Evolutionary conservation across 768 basidiomycete species (phyloP).

Genomic region (Amanita pseudoporphyria): DNA sequence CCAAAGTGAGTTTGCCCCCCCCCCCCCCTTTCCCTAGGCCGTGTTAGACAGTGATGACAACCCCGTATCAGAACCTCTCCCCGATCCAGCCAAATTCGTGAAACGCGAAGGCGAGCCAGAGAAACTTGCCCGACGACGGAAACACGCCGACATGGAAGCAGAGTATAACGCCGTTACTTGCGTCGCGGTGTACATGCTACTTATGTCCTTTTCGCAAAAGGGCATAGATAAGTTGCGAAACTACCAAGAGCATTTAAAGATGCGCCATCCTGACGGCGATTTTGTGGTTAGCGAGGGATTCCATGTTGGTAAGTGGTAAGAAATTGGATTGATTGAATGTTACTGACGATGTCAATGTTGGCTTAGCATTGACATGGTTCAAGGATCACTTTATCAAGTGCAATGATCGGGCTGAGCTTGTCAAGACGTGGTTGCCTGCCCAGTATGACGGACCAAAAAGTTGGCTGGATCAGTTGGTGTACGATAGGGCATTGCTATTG

Average conservation of each 20-base stretch:
- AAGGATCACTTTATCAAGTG: constrained; percentile 91
- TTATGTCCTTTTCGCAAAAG: constrained; percentile 88
- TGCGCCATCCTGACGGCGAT: constrained; percentile 67
- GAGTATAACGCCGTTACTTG: constrained; percentile 80
- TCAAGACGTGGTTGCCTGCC: constrained; percentile 81
- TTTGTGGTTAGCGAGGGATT: constrained; percentile 74
- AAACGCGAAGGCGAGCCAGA: constrained; percentile 66
- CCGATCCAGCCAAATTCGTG: constrained; percentile 68
- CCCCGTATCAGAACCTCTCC: constrained; percentile 55
- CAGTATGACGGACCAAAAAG: constrained; percentile 76
- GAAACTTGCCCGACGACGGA: constrained; percentile 56
- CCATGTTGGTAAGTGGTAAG: constrained; percentile 48
- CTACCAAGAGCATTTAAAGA: constrained; percentile 75
- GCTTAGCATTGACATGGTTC: constrained; percentile 77
- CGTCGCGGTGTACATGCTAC: constrained; percentile 82
- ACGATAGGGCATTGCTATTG: constrained; percentile 81
- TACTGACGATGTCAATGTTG: neutral
- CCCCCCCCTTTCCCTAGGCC: constrained; percentile 1
- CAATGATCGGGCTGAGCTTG: constrained; percentile 80
- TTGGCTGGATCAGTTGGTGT: constrained; percentile 86
- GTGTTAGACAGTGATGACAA: constrained; percentile 8
- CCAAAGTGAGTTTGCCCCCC: constrained; percentile 48
- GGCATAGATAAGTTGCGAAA: constrained; percentile 79
- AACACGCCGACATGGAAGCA: constrained; percentile 68
- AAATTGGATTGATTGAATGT: neutral